Base-by-base conservation (phyloP, 1,284 basidiomycete genomes). In the Pyrrhoderma noxium region DNA sequence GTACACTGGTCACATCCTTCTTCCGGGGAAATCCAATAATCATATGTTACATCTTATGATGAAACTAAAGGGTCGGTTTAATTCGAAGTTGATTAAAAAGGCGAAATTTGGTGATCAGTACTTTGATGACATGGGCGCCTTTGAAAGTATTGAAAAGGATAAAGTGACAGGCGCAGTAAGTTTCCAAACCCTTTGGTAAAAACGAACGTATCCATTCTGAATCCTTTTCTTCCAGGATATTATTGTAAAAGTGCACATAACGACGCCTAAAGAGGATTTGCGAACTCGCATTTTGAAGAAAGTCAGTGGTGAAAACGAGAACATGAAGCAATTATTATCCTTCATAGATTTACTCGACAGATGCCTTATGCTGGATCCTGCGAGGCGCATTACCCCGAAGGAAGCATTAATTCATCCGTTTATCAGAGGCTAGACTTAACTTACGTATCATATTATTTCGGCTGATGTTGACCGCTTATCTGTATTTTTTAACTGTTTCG, bases 41-140 rank as follows among this genome's bases (percentile, higher is more conserved):
- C 93, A 99, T 61, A 98, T 99, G 95, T 74, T 99, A 11, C 75
- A 93, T 55, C 80, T 93, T 55, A 93, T 94, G 88, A 94, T 94
- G 91, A 93, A 98, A 67, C 75, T 96, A 39, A 93, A 92, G 65
- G 95, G 96, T 31, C 82, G 93, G 45, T 89, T 99, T 69, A 94
- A 93, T 59, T 77, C 82, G 59, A 93, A 94, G 68, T 85, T 93
- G 80, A 86, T 98, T 65, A 95, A 95, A 69, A 94, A 89, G 64
- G 89, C 90, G 1, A 85, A 88, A 61, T 97, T 98, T 66, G 89
- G 89, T 1, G 82, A 89, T 44, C 72, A 89, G 62, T 96, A 95
- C 65, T 99, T 99, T 60, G 94, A 99, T 65, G 93, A 96, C 53
- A 80, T 86, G 70, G 83, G 88, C 45, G 84, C 78, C 16, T 92